These are phyloP conservation scores for Annulohypoxylon maeteangense DNA, from an alignment of 495 filamentous ascomycete genomes.

Conservation along the genomic window DNA sequence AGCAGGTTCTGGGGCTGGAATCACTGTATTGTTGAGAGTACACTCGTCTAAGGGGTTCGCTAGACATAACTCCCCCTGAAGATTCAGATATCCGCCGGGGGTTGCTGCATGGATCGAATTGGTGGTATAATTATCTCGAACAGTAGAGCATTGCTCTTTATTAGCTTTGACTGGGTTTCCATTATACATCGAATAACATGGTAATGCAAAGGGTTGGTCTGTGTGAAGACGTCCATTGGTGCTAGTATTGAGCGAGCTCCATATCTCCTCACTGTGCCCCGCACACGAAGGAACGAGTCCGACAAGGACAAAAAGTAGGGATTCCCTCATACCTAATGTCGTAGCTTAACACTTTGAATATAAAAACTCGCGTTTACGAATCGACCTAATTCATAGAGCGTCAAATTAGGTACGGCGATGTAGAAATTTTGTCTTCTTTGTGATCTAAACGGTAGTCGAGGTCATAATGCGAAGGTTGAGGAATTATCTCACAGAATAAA, in stretches of 20 bases:
- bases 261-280: constrained; percentile 17
- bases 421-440: neutral
- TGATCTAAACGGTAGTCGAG: neutral
- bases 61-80: constrained; percentile 53
- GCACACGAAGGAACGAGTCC: neutral
- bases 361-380: neutral
- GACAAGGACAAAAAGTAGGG: constrained; percentile 1
- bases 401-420: neutral
- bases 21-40: constrained; percentile 46
- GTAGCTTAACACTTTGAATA: neutral
- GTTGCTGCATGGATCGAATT: constrained; percentile 44
- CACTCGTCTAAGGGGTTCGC: constrained; percentile 54
- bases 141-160: constrained; percentile 39
- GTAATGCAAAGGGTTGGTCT: constrained; percentile 40
- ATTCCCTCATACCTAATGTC: neutral
- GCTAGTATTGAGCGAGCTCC: constrained; percentile 38
- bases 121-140: constrained; percentile 51
- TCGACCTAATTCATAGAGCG: no score
- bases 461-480: neutral
- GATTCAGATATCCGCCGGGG: constrained; percentile 52
- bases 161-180: constrained; percentile 43
- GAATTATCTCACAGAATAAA: neutral
- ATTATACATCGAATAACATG: constrained; percentile 52
- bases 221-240: constrained; percentile 39
- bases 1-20: constrained; percentile 37